Conservation (phyloP, 495 filamentous ascomycete species). For the Lepraria neglecta region DNA sequence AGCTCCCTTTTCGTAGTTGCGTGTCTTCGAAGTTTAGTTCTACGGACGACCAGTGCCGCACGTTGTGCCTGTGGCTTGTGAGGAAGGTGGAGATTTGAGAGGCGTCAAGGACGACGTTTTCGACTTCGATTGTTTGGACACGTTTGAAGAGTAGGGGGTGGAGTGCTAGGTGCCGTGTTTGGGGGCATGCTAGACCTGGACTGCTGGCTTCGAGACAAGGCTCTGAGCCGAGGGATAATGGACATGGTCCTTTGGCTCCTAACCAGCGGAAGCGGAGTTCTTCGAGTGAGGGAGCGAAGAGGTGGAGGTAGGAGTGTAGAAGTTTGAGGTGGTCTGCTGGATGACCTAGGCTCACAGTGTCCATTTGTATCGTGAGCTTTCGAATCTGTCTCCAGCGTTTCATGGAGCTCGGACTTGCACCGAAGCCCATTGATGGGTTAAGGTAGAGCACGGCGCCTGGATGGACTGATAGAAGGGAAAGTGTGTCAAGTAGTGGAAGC, state of each 20-base stretch:
- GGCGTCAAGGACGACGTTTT: slow-evolving; percentile 61
- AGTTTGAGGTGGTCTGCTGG: slow-evolving; percentile 67
- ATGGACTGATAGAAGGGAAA: slow-evolving; percentile 62
- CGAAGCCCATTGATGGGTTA: slow-evolving; percentile 58
- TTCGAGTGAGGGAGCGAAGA: slow-evolving; percentile 54
- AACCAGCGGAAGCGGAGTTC: slow-evolving; percentile 66
- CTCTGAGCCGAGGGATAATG: slow-evolving; percentile 58
- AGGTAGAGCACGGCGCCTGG: slow-evolving; percentile 64
- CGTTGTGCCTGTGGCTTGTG: slow-evolving; percentile 47
- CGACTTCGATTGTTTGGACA: slow-evolving; percentile 56
- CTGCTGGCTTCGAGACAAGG: slow-evolving; percentile 44
- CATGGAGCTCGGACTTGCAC: slow-evolving; percentile 54
- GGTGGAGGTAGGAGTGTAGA: slow-evolving; percentile 63
- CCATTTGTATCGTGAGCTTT: slow-evolving; percentile 61
- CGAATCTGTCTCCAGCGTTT: slow-evolving; percentile 66
- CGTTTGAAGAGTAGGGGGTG: slow-evolving; percentile 50
- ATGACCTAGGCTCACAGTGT: slow-evolving; percentile 52
- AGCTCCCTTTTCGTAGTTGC: slow-evolving; percentile 55
- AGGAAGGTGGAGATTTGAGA: slow-evolving; percentile 59
- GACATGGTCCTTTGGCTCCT: slow-evolving; percentile 59
- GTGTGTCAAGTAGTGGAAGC: slow-evolving; percentile 50
- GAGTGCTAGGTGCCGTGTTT: slow-evolving; percentile 43
- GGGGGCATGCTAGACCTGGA: slow-evolving; percentile 24
- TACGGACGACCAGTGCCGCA: slow-evolving; percentile 38
- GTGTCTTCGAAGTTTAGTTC: slow-evolving; percentile 71